Conservation (phyloP, 805 yeast species). For the Cyberlindnera misumaiensis region DNA sequence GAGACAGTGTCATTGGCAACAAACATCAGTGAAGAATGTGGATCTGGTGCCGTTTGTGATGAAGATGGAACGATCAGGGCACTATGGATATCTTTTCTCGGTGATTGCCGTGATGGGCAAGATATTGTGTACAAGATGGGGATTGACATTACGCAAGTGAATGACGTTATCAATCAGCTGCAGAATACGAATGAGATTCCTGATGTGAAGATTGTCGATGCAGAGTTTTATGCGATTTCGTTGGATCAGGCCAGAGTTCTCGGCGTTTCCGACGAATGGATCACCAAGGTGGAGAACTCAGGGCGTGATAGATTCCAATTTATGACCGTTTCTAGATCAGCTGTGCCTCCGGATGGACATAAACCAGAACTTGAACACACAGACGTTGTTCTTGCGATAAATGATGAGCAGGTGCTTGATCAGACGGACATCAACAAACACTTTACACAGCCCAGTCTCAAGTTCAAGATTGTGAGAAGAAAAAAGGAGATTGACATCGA, state of each 20-base stretch:
- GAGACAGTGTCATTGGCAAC: conserved; percentile 75
- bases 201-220: conserved; percentile 62
- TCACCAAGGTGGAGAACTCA: conserved; percentile 54
- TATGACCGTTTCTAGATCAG: conserved; percentile 61
- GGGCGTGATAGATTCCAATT: conserved; percentile 66
- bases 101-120: conserved; percentile 54
- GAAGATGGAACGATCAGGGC: conserved; percentile 76
- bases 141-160: conserved; percentile 62
- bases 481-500: conserved; percentile 53
- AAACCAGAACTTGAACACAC: conserved; percentile 41
- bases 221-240: conserved; percentile 65
- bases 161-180: conserved; percentile 48
- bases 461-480: conserved; percentile 65
- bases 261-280: conserved; percentile 88
- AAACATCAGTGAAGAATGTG: conserved; percentile 63
- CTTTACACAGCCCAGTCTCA: conserved; percentile 36
- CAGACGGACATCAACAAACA: conserved; percentile 45
- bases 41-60: conserved; percentile 73
- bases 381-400: conserved; percentile 68
- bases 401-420: conserved; percentile 57
- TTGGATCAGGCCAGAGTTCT: conserved; percentile 72
- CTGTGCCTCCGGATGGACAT: conserved; percentile 37
- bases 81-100: conserved; percentile 78
- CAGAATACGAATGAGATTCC: conserved; percentile 45
- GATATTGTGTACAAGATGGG: conserved; percentile 71